Evolutionary conservation across 1,284 basidiomycete species (phyloP), one percentile per base, ranked within the genome.

Genomic region (Athelia sp.): DNA sequence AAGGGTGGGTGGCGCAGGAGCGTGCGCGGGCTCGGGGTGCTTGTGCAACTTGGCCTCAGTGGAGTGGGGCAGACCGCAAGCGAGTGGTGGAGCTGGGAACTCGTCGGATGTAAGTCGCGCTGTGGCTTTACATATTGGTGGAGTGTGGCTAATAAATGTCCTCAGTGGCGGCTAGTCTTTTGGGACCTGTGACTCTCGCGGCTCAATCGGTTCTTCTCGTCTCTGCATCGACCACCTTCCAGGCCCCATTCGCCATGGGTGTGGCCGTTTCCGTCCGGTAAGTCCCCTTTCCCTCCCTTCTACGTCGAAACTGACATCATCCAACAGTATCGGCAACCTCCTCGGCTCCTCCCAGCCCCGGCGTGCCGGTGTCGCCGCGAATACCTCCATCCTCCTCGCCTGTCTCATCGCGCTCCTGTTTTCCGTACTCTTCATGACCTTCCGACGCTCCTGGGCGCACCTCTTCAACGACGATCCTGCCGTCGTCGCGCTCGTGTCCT

Each of bases 21-120:
- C 55, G 89, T 93, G 66, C 80, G 79, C 1, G 82, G 80, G 52
- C 71, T 95, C 1, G 85, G 88, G 9, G 76, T 90, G 15, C 71
- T 94, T 26, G 74, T 86, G 1, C 79, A 78, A 29, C 71, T 97
- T 8, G 93, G 90, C 4, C 59, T 93, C 19, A 87, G 87, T 4
- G 90, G 92, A 21, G 82, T 90, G 19, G 81, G 86, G 74, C 26
- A 80, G 55, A 76, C 71, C 29, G 89, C 87, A 1, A 82, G 81
- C 9, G 92, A 95, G 63, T 95, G 92, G 93, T 94, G 91, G 90
- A 84, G 85, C 32, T 94, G 92, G 92, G 92, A 94, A 62, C 72
- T 92, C 3, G 71, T 89, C 47, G 75, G 74, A 45, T 65, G 77
- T 80, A 54, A 56, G 78, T 29, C 26, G 26, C 26, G 6, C 26